phyloP scores from a whole-genome alignment of 2,329 filamentous ascomycete species.

The Ceratocystis ficicola region DNA sequence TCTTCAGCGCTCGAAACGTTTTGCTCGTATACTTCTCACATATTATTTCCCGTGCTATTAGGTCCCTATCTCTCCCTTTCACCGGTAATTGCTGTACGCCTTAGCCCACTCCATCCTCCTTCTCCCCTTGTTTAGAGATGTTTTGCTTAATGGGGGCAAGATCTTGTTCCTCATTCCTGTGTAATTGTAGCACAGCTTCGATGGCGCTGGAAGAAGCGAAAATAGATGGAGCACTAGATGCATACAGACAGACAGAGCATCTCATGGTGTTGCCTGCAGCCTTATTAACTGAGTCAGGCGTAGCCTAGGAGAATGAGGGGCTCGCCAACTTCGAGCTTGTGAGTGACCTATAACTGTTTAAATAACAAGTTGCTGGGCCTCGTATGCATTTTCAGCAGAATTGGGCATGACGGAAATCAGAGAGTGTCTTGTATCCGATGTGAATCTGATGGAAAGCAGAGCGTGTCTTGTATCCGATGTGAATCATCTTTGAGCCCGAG shows the following conservation, averaged over 20 bases:
- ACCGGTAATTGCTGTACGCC: neutral
- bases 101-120: neutral
- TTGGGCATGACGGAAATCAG: neutral
- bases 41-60: too few relatives aligned
- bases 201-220: slow-evolving; percentile 18
- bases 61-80: too few relatives aligned
- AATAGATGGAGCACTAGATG: slow-evolving; percentile 10
- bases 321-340: too few relatives aligned
- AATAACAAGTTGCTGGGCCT: neutral
- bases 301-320: neutral
- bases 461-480: neutral
- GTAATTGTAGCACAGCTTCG: slow-evolving; percentile 14
- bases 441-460: neutral
- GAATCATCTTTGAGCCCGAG: neutral
- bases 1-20: too few relatives aligned
- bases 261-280: neutral
- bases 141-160: slow-evolving; percentile 3
- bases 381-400: neutral
- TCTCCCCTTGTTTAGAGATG: neutral
- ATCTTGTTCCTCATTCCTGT: slow-evolving; percentile 1
- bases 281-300: neutral
- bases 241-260: slow-evolving; percentile 1
- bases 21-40: too few relatives aligned
- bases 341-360: neutral
- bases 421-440: neutral